Conservation (phyloP, 495 filamentous ascomycete genomes). For the Letharia lupina region DNA sequence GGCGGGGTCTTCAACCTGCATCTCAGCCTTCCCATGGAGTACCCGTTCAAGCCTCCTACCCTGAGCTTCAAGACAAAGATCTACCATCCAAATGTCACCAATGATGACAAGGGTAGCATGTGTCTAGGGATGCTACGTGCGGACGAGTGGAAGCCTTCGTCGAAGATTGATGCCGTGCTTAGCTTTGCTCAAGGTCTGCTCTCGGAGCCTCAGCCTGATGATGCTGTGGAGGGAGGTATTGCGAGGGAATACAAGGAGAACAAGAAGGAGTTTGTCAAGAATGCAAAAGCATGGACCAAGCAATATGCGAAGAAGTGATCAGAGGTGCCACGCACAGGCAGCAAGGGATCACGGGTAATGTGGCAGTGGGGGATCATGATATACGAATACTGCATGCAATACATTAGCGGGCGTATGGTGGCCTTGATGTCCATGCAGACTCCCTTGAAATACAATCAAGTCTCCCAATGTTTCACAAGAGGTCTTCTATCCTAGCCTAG, state of each 20-base stretch:
- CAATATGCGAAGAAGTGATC: conserved; percentile 54
- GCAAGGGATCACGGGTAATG: neutral
- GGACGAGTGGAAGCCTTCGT: conserved; percentile 92
- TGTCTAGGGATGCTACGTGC: conserved; percentile 79
- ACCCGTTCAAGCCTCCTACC: conserved; percentile 89
- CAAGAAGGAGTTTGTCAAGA: conserved; percentile 68
- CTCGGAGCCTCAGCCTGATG: conserved; percentile 83
- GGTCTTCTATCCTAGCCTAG: neutral
- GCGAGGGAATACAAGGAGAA: conserved; percentile 78
- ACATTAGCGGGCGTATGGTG: conserved; percentile 3
- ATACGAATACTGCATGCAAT: conserved; percentile 6
- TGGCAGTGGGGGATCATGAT: neutral
- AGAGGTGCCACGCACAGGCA: neutral
- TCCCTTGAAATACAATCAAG: neutral
- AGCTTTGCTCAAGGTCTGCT: conserved; percentile 71
- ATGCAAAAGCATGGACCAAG: conserved; percentile 70
- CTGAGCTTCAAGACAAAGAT: conserved; percentile 89
- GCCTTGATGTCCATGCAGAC: neutral
- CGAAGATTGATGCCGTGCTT: conserved; percentile 67
- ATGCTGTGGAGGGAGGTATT: conserved; percentile 81
- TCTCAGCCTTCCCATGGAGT: conserved; percentile 70
- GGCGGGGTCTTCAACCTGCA: conserved; percentile 73
- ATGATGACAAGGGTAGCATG: conserved; percentile 87
- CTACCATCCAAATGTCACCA: conserved; percentile 97
- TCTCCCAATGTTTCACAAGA: neutral